Percentiles rank a stretch among this genome's conserved stretches.
Conservation (phyloP, 2,329 filamentous ascomycete genomes). For the Trichoderma sp. region DNA sequence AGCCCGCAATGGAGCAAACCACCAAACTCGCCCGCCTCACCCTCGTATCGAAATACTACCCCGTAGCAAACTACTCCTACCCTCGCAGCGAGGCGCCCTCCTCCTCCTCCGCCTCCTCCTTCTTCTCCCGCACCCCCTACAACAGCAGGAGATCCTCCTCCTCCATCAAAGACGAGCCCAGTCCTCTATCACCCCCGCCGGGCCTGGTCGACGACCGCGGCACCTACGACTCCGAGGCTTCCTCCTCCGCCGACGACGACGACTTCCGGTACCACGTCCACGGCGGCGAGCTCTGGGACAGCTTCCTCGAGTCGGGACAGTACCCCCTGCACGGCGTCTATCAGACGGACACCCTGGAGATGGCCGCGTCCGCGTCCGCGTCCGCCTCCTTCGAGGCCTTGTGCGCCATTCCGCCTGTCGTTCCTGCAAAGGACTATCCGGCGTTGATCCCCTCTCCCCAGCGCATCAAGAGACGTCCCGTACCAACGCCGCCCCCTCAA, state of each 20-base stretch:
- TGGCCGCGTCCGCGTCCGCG: neutral
- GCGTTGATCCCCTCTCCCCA: slow-evolving; percentile 40
- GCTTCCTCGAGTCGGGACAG: slow-evolving; percentile 47
- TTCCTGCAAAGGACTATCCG: slow-evolving; percentile 38
- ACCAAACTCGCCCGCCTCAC: slow-evolving; percentile 44
- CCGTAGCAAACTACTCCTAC: slow-evolving; percentile 48
- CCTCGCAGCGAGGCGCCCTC: slow-evolving; percentile 37
- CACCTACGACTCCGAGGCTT: slow-evolving; percentile 50
- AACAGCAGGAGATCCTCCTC: slow-evolving; percentile 11
- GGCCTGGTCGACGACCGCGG: slow-evolving; percentile 54
- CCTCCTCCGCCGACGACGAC: slow-evolving; percentile 50
- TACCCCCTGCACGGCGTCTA: neutral
- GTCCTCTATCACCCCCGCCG: slow-evolving; percentile 50
- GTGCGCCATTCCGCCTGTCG: slow-evolving; percentile 17
- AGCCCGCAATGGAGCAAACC: slow-evolving; percentile 41
- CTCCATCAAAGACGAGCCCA: slow-evolving; percentile 11
- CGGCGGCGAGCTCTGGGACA: slow-evolving; percentile 54
- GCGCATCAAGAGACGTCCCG: slow-evolving; percentile 18
- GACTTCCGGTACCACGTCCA: slow-evolving; percentile 53
- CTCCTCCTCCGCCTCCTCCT: no score
- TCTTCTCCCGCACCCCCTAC: slow-evolving; percentile 24
- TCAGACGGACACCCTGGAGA: slow-evolving; percentile 7
- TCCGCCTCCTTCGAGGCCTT: no score
- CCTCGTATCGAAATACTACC: slow-evolving; percentile 46
- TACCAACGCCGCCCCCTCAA: slow-evolving; percentile 14